phyloP scores from a whole-genome alignment of 2,329 filamentous ascomycete genomes.

The Ascocoryne sarcoides region DNA sequence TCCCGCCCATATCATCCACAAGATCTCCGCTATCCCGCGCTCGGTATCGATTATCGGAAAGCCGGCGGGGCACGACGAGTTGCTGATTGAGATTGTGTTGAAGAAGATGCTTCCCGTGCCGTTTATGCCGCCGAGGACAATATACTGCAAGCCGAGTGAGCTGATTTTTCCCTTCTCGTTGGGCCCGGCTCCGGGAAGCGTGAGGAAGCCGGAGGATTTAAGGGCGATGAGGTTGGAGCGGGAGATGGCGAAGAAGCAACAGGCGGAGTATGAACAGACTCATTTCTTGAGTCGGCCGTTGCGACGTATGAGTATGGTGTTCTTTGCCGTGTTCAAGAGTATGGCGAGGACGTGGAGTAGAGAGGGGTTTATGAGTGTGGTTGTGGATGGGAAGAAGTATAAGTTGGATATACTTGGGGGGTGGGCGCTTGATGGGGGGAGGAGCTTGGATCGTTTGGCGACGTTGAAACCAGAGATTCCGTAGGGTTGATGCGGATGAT shows the following conservation, averaged over 20 bases:
- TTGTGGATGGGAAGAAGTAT: slow-evolving; percentile 39
- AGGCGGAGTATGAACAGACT: slow-evolving; percentile 41
- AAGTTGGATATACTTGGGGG: slow-evolving; percentile 50
- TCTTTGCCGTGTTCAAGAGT: slow-evolving; percentile 32
- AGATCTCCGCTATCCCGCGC: slow-evolving; percentile 24
- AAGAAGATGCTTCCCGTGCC: slow-evolving; percentile 25
- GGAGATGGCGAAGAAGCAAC: slow-evolving; percentile 26
- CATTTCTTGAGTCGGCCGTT: slow-evolving; percentile 51
- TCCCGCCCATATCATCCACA: slow-evolving; percentile 47
- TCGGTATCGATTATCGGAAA: slow-evolving; percentile 7
- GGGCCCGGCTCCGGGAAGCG: slow-evolving; percentile 16
- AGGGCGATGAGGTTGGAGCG: slow-evolving; percentile 30
- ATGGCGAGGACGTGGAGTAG: slow-evolving; percentile 43
- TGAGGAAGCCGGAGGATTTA: slow-evolving; percentile 20
- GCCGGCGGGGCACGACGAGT: slow-evolving; percentile 5
- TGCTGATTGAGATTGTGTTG: slow-evolving; percentile 43
- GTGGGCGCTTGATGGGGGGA: slow-evolving; percentile 50
- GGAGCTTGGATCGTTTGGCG: slow-evolving; percentile 48
- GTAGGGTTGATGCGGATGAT: no score
- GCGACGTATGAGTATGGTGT: slow-evolving; percentile 37
- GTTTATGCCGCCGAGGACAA: slow-evolving; percentile 19
- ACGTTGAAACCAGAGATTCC: slow-evolving; percentile 26
- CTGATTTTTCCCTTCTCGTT: slow-evolving; percentile 23
- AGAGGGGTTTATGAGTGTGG: slow-evolving; percentile 46
- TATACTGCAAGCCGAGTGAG: slow-evolving; percentile 18